These are phyloP conservation scores for Fusarium sp. DNA, from an alignment of 2,329 filamentous ascomycete genomes.

Conservation along the genomic window DNA sequence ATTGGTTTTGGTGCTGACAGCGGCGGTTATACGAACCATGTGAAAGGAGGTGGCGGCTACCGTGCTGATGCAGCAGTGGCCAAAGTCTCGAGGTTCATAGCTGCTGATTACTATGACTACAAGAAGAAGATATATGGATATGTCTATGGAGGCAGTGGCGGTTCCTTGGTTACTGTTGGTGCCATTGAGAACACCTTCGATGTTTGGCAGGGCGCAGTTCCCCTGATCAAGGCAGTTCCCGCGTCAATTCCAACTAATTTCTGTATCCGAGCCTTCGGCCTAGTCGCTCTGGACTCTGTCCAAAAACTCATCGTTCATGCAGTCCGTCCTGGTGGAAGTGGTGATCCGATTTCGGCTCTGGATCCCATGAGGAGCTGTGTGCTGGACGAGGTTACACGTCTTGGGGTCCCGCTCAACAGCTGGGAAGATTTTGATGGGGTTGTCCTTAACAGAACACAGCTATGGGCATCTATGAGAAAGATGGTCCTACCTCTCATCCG, in stretches of 20 bases:
- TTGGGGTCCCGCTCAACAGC: neutral
- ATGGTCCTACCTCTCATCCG: no score
- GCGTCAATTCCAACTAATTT: slow-evolving; percentile 33
- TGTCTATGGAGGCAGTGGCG: slow-evolving; percentile 38
- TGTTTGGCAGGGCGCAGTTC: slow-evolving; percentile 39
- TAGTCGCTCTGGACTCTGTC: slow-evolving; percentile 1
- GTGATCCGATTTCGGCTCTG: no score
- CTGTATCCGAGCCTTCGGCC: slow-evolving; percentile 16
- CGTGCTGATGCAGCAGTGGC: slow-evolving; percentile 39
- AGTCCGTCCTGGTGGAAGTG: no score
- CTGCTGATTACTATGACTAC: slow-evolving; percentile 25
- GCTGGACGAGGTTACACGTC: neutral
- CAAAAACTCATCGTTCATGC: neutral
- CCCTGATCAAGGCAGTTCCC: slow-evolving; percentile 33
- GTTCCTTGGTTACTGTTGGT: slow-evolving; percentile 34
- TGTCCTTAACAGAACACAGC: neutral
- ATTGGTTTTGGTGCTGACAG: slow-evolving; percentile 34
- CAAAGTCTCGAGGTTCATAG: slow-evolving; percentile 30
- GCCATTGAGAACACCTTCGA: slow-evolving; percentile 34
- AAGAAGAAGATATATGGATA: slow-evolving; percentile 36
- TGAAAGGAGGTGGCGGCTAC: slow-evolving; percentile 21
- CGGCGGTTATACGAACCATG: slow-evolving; percentile 34
- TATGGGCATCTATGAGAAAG: neutral
- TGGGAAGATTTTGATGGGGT: neutral
- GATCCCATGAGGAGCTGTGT: no score